phyloP scores from a whole-genome alignment of 495 filamentous ascomycete species.

The Aspergillus baeticus region DNA sequence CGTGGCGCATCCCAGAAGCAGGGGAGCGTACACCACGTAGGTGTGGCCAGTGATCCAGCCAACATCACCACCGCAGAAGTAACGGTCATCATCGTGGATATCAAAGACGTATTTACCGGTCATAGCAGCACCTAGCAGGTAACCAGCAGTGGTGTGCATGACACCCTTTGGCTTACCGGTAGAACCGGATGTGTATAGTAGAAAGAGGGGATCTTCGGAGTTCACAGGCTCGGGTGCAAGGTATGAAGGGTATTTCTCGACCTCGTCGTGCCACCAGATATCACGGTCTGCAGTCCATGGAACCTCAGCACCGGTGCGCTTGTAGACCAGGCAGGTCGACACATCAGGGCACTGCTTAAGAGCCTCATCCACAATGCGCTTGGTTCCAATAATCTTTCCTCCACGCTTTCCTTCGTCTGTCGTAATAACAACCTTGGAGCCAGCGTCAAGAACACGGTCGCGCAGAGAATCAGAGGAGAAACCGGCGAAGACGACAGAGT shows the following conservation, averaged over 20 bases:
- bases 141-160: slow-evolving; percentile 96
- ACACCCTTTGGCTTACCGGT: slow-evolving; percentile 99
- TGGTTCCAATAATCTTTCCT: slow-evolving; percentile 95
- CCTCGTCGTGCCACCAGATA: slow-evolving; percentile 97
- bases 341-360: slow-evolving; percentile 96
- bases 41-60: slow-evolving; percentile 99
- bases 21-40: slow-evolving; percentile 95
- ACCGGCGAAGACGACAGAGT: slow-evolving; percentile 98
- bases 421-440: slow-evolving; percentile 91
- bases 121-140: slow-evolving; percentile 85
- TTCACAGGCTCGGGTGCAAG: slow-evolving; percentile 81
- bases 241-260: slow-evolving; percentile 91
- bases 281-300: slow-evolving; percentile 89
- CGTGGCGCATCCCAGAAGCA: slow-evolving; percentile 88
- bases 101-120: slow-evolving; percentile 99
- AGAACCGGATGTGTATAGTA: slow-evolving; percentile 96
- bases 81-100: slow-evolving; percentile 88
- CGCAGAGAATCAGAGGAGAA: slow-evolving; percentile 97
- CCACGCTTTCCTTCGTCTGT: slow-evolving; percentile 97
- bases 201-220: slow-evolving; percentile 94
- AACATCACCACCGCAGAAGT: slow-evolving; percentile 98
- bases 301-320: slow-evolving; percentile 91
- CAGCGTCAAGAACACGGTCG: slow-evolving; percentile 89
- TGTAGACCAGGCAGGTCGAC: slow-evolving; percentile 80
- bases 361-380: slow-evolving; percentile 99